A percentile compares a stretch with the other conserved stretches of the same genome.
These are phyloP conservation scores for Lophium mytilinum DNA, from an alignment of 495 filamentous ascomycete species.

Conservation along the genomic window DNA sequence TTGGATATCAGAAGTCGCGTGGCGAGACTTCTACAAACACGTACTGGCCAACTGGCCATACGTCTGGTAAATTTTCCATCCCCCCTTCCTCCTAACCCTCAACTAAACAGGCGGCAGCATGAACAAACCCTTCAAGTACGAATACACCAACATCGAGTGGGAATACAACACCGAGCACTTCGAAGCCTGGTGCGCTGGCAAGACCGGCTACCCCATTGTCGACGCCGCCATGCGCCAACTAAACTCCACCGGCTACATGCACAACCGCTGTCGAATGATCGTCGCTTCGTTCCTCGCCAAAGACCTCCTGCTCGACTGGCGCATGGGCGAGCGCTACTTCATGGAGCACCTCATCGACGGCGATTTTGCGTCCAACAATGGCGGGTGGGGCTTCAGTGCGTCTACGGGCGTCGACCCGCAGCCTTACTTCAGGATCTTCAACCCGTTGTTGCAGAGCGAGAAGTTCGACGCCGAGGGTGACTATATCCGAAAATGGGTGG, in stretches of 20 bases:
- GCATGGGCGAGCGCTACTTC: slow-evolving; percentile 80
- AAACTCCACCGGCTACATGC: slow-evolving; percentile 65
- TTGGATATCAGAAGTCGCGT: slow-evolving; percentile 86
- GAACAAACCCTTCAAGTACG: slow-evolving; percentile 89
- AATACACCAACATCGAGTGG: slow-evolving; percentile 77
- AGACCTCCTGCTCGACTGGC: slow-evolving; percentile 84
- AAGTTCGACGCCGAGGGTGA: slow-evolving; percentile 64
- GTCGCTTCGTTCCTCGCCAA: slow-evolving; percentile 82
- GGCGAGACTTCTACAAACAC: slow-evolving; percentile 91
- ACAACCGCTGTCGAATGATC: slow-evolving; percentile 86
- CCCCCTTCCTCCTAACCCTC: not conserved
- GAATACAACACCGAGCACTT: slow-evolving; percentile 63
- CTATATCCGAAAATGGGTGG: slow-evolving; percentile 67
- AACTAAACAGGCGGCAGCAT: slow-evolving; percentile 45
- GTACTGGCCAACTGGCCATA: slow-evolving; percentile 83
- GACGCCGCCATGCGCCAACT: slow-evolving; percentile 91
- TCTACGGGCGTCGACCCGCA: slow-evolving; percentile 83
- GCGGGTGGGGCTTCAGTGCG: slow-evolving; percentile 81
- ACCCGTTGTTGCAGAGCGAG: slow-evolving; percentile 77
- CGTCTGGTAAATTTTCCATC: slow-evolving; percentile 52
- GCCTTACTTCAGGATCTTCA: slow-evolving; percentile 89
- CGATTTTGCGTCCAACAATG: slow-evolving; percentile 87
- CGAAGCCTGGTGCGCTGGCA: slow-evolving; percentile 64
- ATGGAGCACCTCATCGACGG: slow-evolving; percentile 86
- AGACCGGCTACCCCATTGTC: slow-evolving; percentile 75